A percentile compares a stretch with the other conserved stretches of the same genome.
These are phyloP conservation scores for Suillus fuscotomentosus DNA, from an alignment of 768 basidiomycete genomes.

Conservation along the genomic window DNA sequence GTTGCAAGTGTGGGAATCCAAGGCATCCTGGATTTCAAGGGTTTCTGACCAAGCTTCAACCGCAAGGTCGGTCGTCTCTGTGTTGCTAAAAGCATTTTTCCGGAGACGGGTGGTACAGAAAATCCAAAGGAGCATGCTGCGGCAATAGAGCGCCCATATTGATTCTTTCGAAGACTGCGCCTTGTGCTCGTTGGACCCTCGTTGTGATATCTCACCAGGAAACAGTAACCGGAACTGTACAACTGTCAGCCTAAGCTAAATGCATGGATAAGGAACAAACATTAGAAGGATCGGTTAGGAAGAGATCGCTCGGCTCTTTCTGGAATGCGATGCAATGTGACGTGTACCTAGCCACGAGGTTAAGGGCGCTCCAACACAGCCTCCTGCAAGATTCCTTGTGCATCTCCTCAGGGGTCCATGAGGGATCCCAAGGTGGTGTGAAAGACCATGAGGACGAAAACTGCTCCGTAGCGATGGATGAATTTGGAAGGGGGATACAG, in stretches of 20 bases:
- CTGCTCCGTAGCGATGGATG: slow-evolving; percentile 31
- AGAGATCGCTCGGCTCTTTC: slow-evolving; percentile 54
- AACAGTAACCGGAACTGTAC: slow-evolving; percentile 51
- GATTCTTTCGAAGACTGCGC: slow-evolving; percentile 68
- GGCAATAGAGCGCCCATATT: slow-evolving; percentile 80
- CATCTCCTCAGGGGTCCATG: slow-evolving; percentile 54
- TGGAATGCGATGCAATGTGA: slow-evolving; percentile 68
- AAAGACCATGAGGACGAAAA: slow-evolving; percentile 45
- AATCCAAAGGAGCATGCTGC: slow-evolving; percentile 80
- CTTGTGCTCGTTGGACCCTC: slow-evolving; percentile 39
- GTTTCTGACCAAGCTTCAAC: slow-evolving; percentile 67
- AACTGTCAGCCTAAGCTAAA: slow-evolving; percentile 4
- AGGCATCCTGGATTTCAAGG: slow-evolving; percentile 61
- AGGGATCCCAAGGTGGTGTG: slow-evolving; percentile 58
- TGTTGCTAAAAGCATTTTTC: slow-evolving; percentile 39
- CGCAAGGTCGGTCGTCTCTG: slow-evolving; percentile 59
- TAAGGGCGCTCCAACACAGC: slow-evolving; percentile 73
- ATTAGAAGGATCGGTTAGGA: slow-evolving; percentile 62
- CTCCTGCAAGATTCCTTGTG: slow-evolving; percentile 72
- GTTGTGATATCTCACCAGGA: slow-evolving; percentile 69
- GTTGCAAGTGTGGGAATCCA: slow-evolving; percentile 70
- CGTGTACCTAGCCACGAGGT: slow-evolving; percentile 65
- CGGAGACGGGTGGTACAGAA: slow-evolving; percentile 55
- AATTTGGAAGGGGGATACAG: slow-evolving; percentile 42
- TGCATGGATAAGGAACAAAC: slow-evolving; percentile 39